A percentile compares a stretch with the other conserved stretches of the same genome.
phyloP scores from a whole-genome alignment of 208 protist genomes.

The Histomonas meleagridis region DNA sequence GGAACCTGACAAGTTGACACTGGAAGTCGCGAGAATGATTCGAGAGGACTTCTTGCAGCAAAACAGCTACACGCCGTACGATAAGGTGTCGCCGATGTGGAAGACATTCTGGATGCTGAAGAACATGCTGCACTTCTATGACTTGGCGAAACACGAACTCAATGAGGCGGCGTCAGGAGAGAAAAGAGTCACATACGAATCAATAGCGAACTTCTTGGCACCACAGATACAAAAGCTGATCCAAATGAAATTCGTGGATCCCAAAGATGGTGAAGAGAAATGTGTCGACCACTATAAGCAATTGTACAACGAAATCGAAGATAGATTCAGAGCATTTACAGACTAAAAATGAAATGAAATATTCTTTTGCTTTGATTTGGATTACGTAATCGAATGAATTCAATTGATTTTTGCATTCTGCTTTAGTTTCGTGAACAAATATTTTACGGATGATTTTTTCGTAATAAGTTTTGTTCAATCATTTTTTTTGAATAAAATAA shows the following conservation, averaged over 20 bases:
- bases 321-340: background rate
- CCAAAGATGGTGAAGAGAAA: background rate
- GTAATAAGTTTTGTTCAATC: too few species aligned
- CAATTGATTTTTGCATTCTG: too few species aligned
- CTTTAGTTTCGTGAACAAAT: too few species aligned
- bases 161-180: background rate
- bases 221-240: background rate
- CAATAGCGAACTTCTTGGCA: background rate
- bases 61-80: constrained; percentile 83
- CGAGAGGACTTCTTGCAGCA: constrained; percentile 99
- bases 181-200: background rate
- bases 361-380: too few species aligned
- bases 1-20: constrained; percentile 94
- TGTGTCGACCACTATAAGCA: background rate
- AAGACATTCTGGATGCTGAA: constrained; percentile 31
- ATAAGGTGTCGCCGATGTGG: background rate
- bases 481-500: too few species aligned
- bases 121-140: constrained; percentile 19
- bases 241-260: background rate
- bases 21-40: constrained; percentile 96
- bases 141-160: background rate
- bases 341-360: too few species aligned
- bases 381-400: too few species aligned
- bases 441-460: too few species aligned
- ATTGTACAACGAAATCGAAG: background rate